phyloP scores from a whole-genome alignment of 768 basidiomycete genomes.

The Podaxis sp. region DNA sequence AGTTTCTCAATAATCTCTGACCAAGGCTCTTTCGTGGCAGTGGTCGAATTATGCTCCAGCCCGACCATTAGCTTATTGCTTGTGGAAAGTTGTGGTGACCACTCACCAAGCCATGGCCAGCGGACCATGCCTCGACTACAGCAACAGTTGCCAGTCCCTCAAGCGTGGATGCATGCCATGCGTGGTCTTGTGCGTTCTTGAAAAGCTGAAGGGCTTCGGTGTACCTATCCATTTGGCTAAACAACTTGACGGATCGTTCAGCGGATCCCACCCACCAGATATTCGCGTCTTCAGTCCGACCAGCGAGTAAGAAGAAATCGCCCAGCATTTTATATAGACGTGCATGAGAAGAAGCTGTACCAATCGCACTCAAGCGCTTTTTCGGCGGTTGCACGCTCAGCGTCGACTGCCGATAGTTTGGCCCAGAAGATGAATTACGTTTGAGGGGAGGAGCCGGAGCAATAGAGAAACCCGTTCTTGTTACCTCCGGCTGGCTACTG shows the following conservation, averaged over 20 bases:
- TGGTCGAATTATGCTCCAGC: slow-evolving; percentile 50
- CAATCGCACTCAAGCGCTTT: slow-evolving; percentile 60
- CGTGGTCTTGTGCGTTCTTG: slow-evolving; percentile 65
- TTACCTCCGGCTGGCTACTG: slow-evolving; percentile 56
- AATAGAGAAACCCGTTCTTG: slow-evolving; percentile 30
- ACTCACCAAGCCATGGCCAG: slow-evolving; percentile 68
- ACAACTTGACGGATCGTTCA: slow-evolving; percentile 7
- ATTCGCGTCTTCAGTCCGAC: slow-evolving; percentile 77
- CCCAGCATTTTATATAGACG: slow-evolving; percentile 84
- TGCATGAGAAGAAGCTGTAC: slow-evolving; percentile 75
- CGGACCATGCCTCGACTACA: slow-evolving; percentile 81
- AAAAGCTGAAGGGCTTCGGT: slow-evolving; percentile 79
- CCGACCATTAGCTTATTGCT: slow-evolving; percentile 8
- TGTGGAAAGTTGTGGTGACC: neutral
- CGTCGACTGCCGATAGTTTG: slow-evolving; percentile 48
- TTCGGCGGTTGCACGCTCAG: slow-evolving; percentile 43
- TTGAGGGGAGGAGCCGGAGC: slow-evolving; percentile 38
- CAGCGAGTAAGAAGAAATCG: slow-evolving; percentile 84
- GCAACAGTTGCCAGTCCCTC: slow-evolving; percentile 82
- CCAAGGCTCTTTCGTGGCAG: slow-evolving; percentile 66
- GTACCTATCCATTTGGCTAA: slow-evolving; percentile 53
- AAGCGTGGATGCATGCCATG: slow-evolving; percentile 87
- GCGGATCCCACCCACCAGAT: slow-evolving; percentile 53
- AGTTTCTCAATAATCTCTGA: slow-evolving; percentile 70
- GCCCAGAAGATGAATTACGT: slow-evolving; percentile 50